These are phyloP conservation scores for Plasmodium inui DNA, from an alignment of 169 alveolate species.

Conservation along the genomic window DNA sequence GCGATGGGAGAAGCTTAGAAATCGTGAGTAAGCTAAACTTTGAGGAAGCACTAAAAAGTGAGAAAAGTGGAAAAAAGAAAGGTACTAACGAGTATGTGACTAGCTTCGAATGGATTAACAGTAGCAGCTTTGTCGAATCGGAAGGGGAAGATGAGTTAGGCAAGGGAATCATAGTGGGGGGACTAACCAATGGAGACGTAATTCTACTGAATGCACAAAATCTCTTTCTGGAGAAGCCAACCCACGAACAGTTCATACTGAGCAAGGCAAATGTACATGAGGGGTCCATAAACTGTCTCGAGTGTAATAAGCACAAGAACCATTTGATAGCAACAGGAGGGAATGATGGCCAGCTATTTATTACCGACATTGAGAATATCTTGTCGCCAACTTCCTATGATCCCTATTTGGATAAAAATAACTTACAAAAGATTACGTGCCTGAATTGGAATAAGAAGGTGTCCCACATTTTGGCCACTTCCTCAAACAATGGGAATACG, in stretches of 20 bases:
- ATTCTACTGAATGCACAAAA: slow-evolving; percentile 43
- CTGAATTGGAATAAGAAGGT: slow-evolving; percentile 87
- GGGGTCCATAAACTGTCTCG: slow-evolving; percentile 75
- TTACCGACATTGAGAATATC: slow-evolving; percentile 77
- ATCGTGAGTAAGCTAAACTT: slow-evolving; percentile 63
- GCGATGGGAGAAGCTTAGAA: slow-evolving; percentile 35
- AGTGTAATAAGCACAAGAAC: slow-evolving; percentile 76
- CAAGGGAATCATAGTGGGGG: slow-evolving; percentile 71
- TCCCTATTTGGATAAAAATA: slow-evolving; percentile 78
- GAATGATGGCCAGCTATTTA: slow-evolving; percentile 79
- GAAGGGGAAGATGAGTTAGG: slow-evolving; percentile 22
- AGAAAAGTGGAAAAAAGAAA: not conserved
- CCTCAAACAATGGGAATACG: slow-evolving; percentile 85
- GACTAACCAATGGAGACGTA: slow-evolving; percentile 71
- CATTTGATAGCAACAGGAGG: slow-evolving; percentile 82
- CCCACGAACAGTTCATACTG: slow-evolving; percentile 50
- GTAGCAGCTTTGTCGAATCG: slow-evolving; percentile 34
- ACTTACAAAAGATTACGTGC: slow-evolving; percentile 77
- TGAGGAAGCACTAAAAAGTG: slow-evolving; percentile 56
- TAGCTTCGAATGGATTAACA: slow-evolving; percentile 68
- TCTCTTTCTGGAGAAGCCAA: slow-evolving; percentile 17
- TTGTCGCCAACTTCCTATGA: slow-evolving; percentile 71
- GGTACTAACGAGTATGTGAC: slow-evolving; percentile 58
- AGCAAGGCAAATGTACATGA: slow-evolving; percentile 72
- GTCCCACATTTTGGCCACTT: slow-evolving; percentile 89